Percentiles rank a stretch among this genome's conserved stretches.
These are phyloP conservation scores for Rhizophora apiculata DNA, from an alignment of 345 rosid genomes.

Conservation along the genomic window DNA sequence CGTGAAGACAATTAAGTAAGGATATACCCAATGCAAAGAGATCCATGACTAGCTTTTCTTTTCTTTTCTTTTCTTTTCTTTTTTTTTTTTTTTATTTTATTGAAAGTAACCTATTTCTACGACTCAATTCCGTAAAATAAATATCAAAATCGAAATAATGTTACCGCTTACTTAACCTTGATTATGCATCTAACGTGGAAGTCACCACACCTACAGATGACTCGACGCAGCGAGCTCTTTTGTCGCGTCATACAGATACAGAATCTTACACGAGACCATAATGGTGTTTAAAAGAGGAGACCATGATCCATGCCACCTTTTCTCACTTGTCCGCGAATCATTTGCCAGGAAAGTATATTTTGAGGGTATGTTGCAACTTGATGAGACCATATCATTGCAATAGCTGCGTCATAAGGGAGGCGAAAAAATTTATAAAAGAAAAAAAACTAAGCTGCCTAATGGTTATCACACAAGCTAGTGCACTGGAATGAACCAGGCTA, in stretches of 20 bases:
- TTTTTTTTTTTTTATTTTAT: no score
- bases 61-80: no score
- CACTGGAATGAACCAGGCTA: no score
- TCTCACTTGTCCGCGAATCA: neutral
- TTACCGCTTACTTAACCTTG: neutral
- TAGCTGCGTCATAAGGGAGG: no score
- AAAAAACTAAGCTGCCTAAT: no score
- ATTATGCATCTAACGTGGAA: slow-evolving; percentile 29
- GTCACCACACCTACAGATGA: slow-evolving; percentile 17
- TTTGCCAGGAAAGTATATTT: neutral
- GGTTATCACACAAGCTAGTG: no score
- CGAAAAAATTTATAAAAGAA: no score
- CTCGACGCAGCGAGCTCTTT: slow-evolving; percentile 12
- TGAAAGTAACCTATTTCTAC: no score
- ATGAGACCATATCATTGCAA: neutral
- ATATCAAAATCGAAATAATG: no score
- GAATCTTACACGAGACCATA: slow-evolving; percentile 24
- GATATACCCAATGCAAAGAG: no score
- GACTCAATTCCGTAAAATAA: no score
- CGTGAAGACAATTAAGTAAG: neutral
- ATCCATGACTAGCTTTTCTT: no score
- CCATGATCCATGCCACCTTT: neutral
- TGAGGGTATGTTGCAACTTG: neutral
- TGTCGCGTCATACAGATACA: slow-evolving; percentile 17
- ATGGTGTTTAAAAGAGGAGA: neutral